Base-by-base conservation (phyloP, 2,329 filamentous ascomycete genomes). In the Apiospora marii region DNA sequence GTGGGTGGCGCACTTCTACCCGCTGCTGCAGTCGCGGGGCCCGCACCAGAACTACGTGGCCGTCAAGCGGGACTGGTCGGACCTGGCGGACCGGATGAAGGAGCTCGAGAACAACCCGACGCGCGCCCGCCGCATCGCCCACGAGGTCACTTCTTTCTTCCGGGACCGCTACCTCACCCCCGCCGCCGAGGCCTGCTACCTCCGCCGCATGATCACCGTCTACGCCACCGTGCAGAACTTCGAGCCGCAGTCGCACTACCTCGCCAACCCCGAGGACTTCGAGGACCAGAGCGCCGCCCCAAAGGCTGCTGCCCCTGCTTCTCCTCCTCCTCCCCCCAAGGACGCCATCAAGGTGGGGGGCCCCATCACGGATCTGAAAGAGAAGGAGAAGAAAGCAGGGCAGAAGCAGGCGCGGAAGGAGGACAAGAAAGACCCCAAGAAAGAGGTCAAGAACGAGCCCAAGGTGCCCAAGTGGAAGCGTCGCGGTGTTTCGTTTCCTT, bases 181-280 rank as follows among this genome's bases (percentile, higher is more conserved):
- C 1, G 86, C 87, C 3, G 87, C 87, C 1, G 86, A 89, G 77
- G 83, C 85, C 3, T 90, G 87, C 74, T 89, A 89, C 74, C 89
- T 87, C 87, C 81, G 87, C 22, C 80, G 83, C 41, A 67, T 76
- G 64, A 70, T 76, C 19, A 46, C 30, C n/a, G 69, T 61, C 41
- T 76, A 72, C 69, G 75, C 75, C 43, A 67, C 71, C 30, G 73
- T 74, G 16, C 68, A 61, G 44, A 37, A 69, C 10, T 74, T 72
- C 64, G 68, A 72, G 58, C 72, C 72, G 44, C 41, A 58, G 58
- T 64, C 58, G 30, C 58, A 64, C 58, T 64, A 41, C 34, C 34
- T n/a, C 58, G 30, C 6, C 34, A 34, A 64, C n/a, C 49, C 49
- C n/a, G 49, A 6, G 46, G 22, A 41, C 10, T 41, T 41, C 37